phyloP scores from a whole-genome alignment of 768 basidiomycete species.

The Hysterangium stoloniferum region DNA sequence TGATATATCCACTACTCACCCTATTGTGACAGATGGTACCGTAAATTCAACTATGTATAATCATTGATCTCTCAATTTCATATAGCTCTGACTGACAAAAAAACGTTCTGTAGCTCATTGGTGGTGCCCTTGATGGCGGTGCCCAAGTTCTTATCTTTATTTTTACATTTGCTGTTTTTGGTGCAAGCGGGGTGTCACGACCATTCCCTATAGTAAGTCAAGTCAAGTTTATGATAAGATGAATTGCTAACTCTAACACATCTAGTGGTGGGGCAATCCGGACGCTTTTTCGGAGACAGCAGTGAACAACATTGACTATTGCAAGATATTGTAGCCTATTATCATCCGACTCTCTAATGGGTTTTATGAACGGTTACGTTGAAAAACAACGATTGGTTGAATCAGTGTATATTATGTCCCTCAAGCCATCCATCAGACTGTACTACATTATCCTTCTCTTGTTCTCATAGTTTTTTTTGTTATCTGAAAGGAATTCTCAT shows the following conservation, averaged over 20 bases:
- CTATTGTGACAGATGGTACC: constrained; percentile 41
- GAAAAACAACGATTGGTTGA: too few relatives aligned
- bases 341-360: too few relatives aligned
- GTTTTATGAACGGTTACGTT: too few relatives aligned
- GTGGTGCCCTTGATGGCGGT: constrained; percentile 59
- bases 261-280: constrained; percentile 12
- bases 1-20: too few relatives aligned
- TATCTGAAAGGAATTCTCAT: too few relatives aligned
- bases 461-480: too few relatives aligned
- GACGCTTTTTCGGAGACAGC: constrained; percentile 1
- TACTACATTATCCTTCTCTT: too few relatives aligned
- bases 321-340: not conserved
- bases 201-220: constrained; percentile 36
- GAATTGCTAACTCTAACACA: not conserved
- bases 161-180: constrained; percentile 57
- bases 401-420: too few relatives aligned
- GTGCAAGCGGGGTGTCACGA: constrained; percentile 41
- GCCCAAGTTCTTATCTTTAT: constrained; percentile 60
- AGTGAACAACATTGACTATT: constrained; percentile 11
- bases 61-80: too few relatives aligned
- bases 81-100: too few relatives aligned
- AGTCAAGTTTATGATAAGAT: not conserved
- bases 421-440: too few relatives aligned
- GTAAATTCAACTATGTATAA: constrained; percentile 22
- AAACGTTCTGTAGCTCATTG: constrained; percentile 40